phyloP scores from a whole-genome alignment of 495 filamentous ascomycete species.

The Penicillium nucicola region DNA sequence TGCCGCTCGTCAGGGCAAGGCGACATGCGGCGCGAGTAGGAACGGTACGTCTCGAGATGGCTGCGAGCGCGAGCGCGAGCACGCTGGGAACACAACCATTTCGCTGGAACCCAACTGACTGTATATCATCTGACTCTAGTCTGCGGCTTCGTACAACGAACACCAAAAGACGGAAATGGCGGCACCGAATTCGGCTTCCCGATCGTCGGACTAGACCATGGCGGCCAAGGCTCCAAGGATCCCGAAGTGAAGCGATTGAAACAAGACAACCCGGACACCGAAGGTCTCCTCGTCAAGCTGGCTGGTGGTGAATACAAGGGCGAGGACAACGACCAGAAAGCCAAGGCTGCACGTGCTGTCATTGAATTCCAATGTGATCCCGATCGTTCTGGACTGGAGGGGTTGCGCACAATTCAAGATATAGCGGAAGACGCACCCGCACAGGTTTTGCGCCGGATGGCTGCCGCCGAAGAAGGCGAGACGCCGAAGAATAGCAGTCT shows the following conservation, averaged over 20 bases:
- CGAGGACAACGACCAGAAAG: constrained; percentile 37
- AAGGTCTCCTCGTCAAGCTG: constrained; percentile 70
- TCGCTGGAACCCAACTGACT: constrained; percentile 2
- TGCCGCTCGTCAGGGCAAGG: constrained; percentile 56
- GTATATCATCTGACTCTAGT: constrained; percentile 43
- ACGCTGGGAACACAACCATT: no score
- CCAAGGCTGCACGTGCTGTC: constrained; percentile 61
- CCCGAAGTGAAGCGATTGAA: constrained; percentile 61
- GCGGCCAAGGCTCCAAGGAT: constrained; percentile 51
- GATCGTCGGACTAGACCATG: constrained; percentile 67
- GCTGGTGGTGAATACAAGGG: constrained; percentile 60
- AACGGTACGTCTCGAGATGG: constrained; percentile 26
- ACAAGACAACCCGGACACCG: constrained; percentile 55
- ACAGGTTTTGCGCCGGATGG: constrained; percentile 20
- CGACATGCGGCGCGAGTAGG: constrained; percentile 57
- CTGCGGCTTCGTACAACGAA: constrained; percentile 68
- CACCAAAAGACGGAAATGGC: constrained; percentile 37
- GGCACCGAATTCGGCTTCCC: constrained; percentile 49
- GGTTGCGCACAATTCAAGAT: constrained; percentile 40
- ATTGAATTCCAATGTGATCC: constrained; percentile 83
- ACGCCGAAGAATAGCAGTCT: constrained; percentile 53
- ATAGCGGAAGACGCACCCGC: constrained; percentile 20
- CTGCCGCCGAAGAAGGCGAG: constrained; percentile 23
- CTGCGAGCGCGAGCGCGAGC: not conserved
- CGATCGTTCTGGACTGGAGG: constrained; percentile 66